A percentile compares a stretch with the other conserved stretches of the same genome.
phyloP scores from a whole-genome alignment of 1,139 yeast species.

The Blastobotrys aristatus region DNA sequence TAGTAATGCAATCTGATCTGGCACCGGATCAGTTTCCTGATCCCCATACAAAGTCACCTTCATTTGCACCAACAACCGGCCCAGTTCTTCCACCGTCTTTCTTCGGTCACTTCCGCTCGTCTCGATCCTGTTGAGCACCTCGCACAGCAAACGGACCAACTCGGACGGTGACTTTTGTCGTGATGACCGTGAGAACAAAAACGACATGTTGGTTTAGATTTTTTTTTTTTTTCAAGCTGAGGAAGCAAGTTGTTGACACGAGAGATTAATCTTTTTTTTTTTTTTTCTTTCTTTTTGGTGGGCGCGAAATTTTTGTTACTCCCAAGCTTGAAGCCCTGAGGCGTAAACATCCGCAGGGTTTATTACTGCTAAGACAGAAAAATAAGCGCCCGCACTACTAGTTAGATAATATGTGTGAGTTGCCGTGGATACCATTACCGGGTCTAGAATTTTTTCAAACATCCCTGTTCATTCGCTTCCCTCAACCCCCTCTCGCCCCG shows the following conservation, averaged over 20 bases:
- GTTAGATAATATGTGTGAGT: too few species aligned
- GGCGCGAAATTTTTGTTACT: too few species aligned
- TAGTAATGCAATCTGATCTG: slow-evolving; percentile 62
- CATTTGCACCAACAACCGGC: slow-evolving; percentile 62
- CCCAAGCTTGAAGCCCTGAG: too few species aligned
- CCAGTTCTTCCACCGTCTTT: slow-evolving; percentile 60
- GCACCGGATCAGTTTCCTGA: slow-evolving; percentile 62
- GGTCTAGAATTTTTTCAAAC: too few species aligned
- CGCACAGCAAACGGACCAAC: slow-evolving; percentile 67
- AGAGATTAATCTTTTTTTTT: neutral
- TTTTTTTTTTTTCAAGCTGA: neutral
- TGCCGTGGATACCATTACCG: too few species aligned
- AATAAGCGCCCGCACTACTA: too few species aligned
- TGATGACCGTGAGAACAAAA: slow-evolving; percentile 67
- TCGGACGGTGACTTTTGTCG: slow-evolving; percentile 92
- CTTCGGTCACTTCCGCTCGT: slow-evolving; percentile 16
- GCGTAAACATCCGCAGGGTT: too few species aligned
- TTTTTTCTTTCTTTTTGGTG: neutral
- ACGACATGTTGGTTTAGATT: slow-evolving; percentile 53
- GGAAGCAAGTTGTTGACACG: neutral
- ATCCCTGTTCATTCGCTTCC: too few species aligned
- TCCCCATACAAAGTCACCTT: slow-evolving; percentile 70
- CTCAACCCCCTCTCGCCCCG: too few species aligned
- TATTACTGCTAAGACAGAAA: too few species aligned
- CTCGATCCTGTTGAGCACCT: slow-evolving; percentile 65